Base-by-base conservation (phyloP, 2,329 filamentous ascomycete species). In the Fusarium palustre region DNA sequence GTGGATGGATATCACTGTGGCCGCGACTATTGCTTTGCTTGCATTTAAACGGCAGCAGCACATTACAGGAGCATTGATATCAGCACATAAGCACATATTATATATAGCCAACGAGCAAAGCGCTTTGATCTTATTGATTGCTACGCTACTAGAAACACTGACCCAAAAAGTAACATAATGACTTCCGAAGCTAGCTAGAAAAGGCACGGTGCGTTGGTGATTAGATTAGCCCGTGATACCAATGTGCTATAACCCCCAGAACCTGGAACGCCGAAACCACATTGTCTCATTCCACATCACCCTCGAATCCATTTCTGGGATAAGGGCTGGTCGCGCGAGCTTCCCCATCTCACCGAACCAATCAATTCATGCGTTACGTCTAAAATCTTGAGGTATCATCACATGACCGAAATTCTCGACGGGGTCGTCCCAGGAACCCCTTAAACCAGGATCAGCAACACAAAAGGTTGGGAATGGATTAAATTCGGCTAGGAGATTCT, bases 11-110 rank as follows among this genome's bases (percentile, higher is more conserved):
- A 85, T 73, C 79, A 77, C 18, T 90, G 88, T 64, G 83, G 83
- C 5, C 80, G 85, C 55, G 83, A 87, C 64, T 90, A 89, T 77
- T 90, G 88, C 76, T 88, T 90, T 69, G 81, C 80, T 12, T 90
- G 88, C 71, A 78, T 87, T 60, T 80, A 60, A 60, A 52, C 12
- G 5, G 24, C 16, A 24, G 28, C 18, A 6, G 13, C 4, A 18
- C 22, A 46, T 15, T 31, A 47, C n/a, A 34, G 36, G 39, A 28
- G 10, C 13, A 25, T 12, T 25, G 13, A 30, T n/a, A 43, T 31
- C n/a, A 20, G 24, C 12, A 9, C 41, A 47, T 28, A 18, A 22
- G 36, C 22, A 20, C 20, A 33, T 13, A 52, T 38, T 33, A 24
- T 28, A 50, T 49, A 53, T 52, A 69, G 38, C 52, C 63, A 20